Conservation (phyloP, 2,329 filamentous ascomycete species). For the Calonectria fujianensis region DNA sequence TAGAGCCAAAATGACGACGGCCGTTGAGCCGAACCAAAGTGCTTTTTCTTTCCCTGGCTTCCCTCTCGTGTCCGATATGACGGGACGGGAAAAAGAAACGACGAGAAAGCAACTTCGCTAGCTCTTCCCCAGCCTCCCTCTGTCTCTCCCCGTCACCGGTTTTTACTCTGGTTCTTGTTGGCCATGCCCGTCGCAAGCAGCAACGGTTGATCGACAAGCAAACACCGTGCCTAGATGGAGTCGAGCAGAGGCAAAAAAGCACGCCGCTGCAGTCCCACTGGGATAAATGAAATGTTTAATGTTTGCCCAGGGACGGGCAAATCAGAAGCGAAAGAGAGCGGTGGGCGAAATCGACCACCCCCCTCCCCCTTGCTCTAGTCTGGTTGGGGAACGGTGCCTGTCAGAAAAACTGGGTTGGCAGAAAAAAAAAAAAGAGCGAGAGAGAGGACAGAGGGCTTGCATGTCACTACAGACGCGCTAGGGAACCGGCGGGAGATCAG, state of each 20-base stretch:
- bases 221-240: neutral
- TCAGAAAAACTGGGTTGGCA: neutral
- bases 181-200: neutral
- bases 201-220: neutral
- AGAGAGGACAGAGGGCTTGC: neutral
- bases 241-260: neutral
- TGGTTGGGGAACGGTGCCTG: conserved; percentile 12
- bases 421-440: neutral
- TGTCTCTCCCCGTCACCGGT: neutral
- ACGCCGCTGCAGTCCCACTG: neutral
- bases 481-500: conserved; percentile 37
- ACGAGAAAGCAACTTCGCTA: neutral
- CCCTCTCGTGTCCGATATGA: conserved; percentile 8
- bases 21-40: conserved; percentile 12
- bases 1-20: conserved; percentile 26
- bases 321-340: conserved; percentile 15
- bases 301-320: conserved; percentile 25
- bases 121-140: conserved; percentile 1
- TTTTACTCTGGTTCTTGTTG: neutral
- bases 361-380: conserved; percentile 16
- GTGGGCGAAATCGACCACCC: neutral
- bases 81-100: neutral
- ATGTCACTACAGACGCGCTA: conserved; percentile 24
- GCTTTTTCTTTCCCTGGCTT: neutral
- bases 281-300: conserved; percentile 37